A percentile compares a stretch with the other conserved stretches of the same genome.
These are phyloP conservation scores for Nannochloris sp. DNA, from an alignment of 139 green algal genomes.

Conservation along the genomic window DNA sequence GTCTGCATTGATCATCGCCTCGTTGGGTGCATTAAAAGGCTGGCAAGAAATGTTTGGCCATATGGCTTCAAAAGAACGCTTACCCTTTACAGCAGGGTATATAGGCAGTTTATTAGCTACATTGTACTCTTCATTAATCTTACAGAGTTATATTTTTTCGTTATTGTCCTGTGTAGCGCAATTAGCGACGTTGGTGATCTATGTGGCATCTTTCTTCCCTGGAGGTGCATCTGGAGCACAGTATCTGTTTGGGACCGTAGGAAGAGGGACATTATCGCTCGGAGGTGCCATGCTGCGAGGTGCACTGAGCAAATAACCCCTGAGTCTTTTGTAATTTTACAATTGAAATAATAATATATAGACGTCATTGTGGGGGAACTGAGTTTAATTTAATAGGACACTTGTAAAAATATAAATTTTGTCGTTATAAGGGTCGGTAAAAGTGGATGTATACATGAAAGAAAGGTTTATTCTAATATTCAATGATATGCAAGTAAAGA, in stretches of 20 bases:
- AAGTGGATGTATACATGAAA: too few species aligned
- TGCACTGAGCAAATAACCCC: background rate
- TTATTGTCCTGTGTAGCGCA: conserved; percentile 68
- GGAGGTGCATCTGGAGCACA: conserved; percentile 60
- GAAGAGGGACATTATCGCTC: conserved; percentile 4
- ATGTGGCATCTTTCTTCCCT: conserved; percentile 86
- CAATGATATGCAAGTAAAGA: too few species aligned
- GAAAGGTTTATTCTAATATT: too few species aligned
- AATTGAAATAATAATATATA: background rate
- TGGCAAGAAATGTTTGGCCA: conserved; percentile 74
- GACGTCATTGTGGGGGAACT: too few species aligned
- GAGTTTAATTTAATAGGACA: too few species aligned
- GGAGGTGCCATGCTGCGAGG: conserved; percentile 8
- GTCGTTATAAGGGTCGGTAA: too few species aligned
- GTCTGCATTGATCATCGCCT: conserved; percentile 66
- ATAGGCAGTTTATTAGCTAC: conserved; percentile 70
- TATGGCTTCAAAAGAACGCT: conserved; percentile 73
- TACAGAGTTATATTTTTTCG: conserved; percentile 86
- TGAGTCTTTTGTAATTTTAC: background rate
- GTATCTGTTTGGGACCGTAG: background rate
- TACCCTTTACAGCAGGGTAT: conserved; percentile 72
- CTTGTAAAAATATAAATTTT: too few species aligned
- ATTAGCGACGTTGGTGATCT: conserved; percentile 83
- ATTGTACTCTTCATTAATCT: conserved; percentile 73
- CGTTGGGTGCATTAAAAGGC: conserved; percentile 71